Conservation (phyloP, 345 rosid species). For the Eucalyptus camaldulensis region DNA sequence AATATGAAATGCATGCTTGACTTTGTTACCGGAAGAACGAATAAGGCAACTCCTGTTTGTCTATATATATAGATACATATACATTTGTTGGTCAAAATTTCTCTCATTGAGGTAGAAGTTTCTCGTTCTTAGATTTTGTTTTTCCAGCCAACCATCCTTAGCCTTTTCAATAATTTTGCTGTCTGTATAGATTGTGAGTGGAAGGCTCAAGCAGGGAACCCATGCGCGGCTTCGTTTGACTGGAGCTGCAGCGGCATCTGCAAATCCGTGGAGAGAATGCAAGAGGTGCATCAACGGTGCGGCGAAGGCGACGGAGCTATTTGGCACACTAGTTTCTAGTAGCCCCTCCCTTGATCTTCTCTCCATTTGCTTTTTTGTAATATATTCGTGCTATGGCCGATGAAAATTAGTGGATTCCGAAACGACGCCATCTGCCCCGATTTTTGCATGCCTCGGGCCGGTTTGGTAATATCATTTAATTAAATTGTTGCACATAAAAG, state of each 20-base stretch:
- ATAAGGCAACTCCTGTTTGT: background rate
- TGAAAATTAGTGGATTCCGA: background rate
- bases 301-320: slow-evolving; percentile 70
- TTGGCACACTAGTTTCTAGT: slow-evolving; percentile 76
- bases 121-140: background rate
- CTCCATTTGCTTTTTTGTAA: background rate
- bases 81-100: background rate
- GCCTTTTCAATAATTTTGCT: background rate
- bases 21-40: background rate
- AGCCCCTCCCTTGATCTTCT: background rate
- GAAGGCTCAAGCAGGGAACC: slow-evolving; percentile 78
- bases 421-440: slow-evolving; percentile 5
- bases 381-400: background rate
- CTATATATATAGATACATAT: background rate
- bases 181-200: slow-evolving; percentile 49
- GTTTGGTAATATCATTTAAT: slow-evolving; percentile 20
- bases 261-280: slow-evolving; percentile 60
- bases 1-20: background rate
- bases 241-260: slow-evolving; percentile 80
- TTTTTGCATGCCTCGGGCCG: slow-evolving; percentile 29
- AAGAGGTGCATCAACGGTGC: slow-evolving; percentile 59
- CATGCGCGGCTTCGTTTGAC: slow-evolving; percentile 71
- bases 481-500: slow-evolving; percentile 3
- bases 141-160: background rate
- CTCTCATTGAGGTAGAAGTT: background rate